Evolutionary conservation across 306 rosid genomes (phyloP), one percentile per base, ranked within the genome.

Genomic region (Arachis hypogaea): DNA sequence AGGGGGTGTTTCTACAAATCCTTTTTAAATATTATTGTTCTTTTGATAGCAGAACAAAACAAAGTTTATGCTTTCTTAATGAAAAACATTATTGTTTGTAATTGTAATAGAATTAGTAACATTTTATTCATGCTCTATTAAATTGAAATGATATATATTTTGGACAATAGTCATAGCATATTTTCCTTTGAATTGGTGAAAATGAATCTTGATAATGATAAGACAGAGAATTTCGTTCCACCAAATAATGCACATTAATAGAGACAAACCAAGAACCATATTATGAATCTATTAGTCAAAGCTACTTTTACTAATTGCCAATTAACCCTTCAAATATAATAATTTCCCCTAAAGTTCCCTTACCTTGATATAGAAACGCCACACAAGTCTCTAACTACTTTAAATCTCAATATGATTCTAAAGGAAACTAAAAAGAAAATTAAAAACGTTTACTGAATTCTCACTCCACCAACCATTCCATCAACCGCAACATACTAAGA

Each of bases 391-490:
- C 62, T 81, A 61, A 51, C 68, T 3, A 68, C 30, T 63, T 57
- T 50, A 59, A 68, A 57, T 77, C 41, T 69, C 18, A 43, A 78
- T 22, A 64, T 69, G 62, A 58, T 71, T 72, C 41, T 45, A 74
- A 63, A 58, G 71, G 61, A 80, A 76, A 82, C 36, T 30, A 9
- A 77, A 85, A 68, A 66, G 38, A 33, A 33, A 76, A 82, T 41
- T 30, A 9, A 77, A 85, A 68, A 66, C 54, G 83, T 69, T 90
- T 85, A 71, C 97, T 88, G 96, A 72, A 67, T 68, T 84, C 86
- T 81, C 74, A 93, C 97, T 93, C 98, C 85, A 93, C 80, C 86
- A 70, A 68, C 82, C 80, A 82, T 85, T 76, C 75, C 74, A 76
- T 75, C 73, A 78, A 81, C 85, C 88, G 77, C 73, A 88, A 33